A percentile compares a stretch with the other conserved stretches of the same genome.
Conservation (phyloP, 2,329 filamentous ascomycete species). For the Botrytis byssoidea region DNA sequence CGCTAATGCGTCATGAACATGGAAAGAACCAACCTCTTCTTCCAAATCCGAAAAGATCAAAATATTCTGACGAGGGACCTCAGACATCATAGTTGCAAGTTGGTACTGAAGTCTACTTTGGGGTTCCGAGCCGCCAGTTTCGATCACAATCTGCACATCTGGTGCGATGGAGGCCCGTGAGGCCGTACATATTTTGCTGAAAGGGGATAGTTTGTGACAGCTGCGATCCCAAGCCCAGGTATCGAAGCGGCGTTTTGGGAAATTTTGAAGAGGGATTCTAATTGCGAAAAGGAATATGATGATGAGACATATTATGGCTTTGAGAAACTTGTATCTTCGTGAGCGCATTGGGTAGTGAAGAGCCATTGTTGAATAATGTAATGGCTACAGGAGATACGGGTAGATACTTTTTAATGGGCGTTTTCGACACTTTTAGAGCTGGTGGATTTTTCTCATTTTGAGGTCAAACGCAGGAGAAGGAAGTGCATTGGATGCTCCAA, state of each 20-base stretch:
- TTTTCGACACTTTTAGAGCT: background rate
- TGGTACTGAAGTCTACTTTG: background rate
- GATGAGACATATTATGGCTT: background rate
- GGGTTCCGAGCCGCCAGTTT: background rate
- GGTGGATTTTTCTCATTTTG: background rate
- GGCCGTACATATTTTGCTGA: background rate
- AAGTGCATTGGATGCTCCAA: background rate
- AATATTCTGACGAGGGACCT: background rate
- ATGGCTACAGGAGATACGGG: background rate
- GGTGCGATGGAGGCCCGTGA: background rate
- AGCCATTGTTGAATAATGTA: background rate
- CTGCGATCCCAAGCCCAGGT: background rate
- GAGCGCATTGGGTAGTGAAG: background rate
- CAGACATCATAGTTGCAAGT: background rate
- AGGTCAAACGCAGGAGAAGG: background rate
- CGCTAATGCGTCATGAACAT: background rate
- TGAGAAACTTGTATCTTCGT: background rate
- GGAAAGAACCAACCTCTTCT: background rate
- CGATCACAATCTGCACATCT: background rate
- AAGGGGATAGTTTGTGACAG: background rate
- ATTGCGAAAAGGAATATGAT: background rate
- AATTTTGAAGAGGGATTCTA: background rate
- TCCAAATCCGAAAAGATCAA: background rate
- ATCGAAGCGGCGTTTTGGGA: background rate
- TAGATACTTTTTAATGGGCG: background rate